These are phyloP conservation scores for Leptomonas seymouri DNA, from an alignment of 208 protist genomes.

Conservation along the genomic window DNA sequence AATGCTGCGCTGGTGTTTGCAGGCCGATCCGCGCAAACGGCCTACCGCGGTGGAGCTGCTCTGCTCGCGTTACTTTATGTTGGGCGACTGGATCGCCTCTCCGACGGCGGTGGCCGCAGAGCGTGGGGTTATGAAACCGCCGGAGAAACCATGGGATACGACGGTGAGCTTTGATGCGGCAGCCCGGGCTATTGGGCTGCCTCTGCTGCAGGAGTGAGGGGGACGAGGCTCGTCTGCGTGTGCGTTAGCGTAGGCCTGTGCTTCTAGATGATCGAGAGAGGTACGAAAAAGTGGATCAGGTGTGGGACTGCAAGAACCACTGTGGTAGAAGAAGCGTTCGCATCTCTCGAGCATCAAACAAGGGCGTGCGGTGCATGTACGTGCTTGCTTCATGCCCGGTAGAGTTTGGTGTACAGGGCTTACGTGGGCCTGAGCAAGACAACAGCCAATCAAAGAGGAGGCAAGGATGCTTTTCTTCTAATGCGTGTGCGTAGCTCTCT, in stretches of 20 bases:
- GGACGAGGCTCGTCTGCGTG: neutral
- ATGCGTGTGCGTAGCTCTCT: too few relatives aligned
- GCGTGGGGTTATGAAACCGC: conserved; percentile 7
- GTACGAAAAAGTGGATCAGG: too few relatives aligned
- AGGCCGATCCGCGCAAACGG: conserved; percentile 44
- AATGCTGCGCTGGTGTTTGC: conserved; percentile 72
- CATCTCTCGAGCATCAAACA: too few relatives aligned
- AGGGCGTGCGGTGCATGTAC: too few relatives aligned
- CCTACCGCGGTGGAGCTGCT: conserved; percentile 75
- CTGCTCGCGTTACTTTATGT: conserved; percentile 66
- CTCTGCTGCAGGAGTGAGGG: conserved; percentile 14
- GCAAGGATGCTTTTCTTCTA: too few relatives aligned
- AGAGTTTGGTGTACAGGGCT: too few relatives aligned
- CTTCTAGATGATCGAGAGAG: neutral
- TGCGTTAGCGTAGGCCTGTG: neutral
- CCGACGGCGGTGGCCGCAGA: conserved; percentile 24
- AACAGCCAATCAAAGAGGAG: too few relatives aligned
- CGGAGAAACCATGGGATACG: conserved; percentile 57
- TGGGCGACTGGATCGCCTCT: conserved; percentile 65
- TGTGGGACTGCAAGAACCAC: too few relatives aligned
- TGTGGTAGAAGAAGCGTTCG: too few relatives aligned
- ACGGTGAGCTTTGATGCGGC: conserved; percentile 48
- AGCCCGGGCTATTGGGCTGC: conserved; percentile 36
- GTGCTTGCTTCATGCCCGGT: too few relatives aligned
- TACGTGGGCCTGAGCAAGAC: too few relatives aligned